Base-by-base conservation (phyloP, 2,329 filamentous ascomycete genomes). In the Botrytis hyacinthi region DNA sequence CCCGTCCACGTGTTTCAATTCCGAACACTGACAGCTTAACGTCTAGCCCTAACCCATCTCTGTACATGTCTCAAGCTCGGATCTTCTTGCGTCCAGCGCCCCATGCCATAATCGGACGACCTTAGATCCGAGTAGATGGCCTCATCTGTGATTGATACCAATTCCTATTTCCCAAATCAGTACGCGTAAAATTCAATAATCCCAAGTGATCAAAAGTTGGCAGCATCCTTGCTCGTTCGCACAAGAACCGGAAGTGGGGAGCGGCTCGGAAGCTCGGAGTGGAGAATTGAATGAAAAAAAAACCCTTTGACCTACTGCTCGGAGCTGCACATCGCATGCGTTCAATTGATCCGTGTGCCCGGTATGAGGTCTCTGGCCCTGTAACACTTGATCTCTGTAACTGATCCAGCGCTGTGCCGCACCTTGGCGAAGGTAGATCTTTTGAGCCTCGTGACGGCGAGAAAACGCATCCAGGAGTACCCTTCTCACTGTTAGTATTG, bases 81-180 rank as follows among this genome's bases (percentile, higher is more conserved):
- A 79, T 91, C 89, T 79, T 91, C 89, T 76, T 82, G 84, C 77
- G 86, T 89, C 89, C 89, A 91, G 82, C 88, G 87, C 78, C 87
- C 87, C 81, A 87, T 85, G 72, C 81, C 79, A 40, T 85, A 81
- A 79, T 91, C 89, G 32, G 85, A 85, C 51, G 82, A 80, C 75
- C 86, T 84, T 72, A 91, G 84, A 74, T 89, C 84, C 65, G 82
- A 80, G 80, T 91, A 91, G 74, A 91, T 84, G 51, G 81, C 79
- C 71, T 91, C 87, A 80, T 91, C 89, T 59, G 86, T 89, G 76
- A 91, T 86, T 57, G 83, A 83, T 46, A 85, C 82, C 63, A 91
- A 83, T 78, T 91, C 89, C 89, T 48, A 32, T 71, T 71, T 29
- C 7, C 48, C 66, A 8, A 20, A 57, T 68, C 48, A 68, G 66